These are phyloP conservation scores for Pyrenophora tritici-repentis DNA, from an alignment of 2,329 filamentous ascomycete species.

Conservation along the genomic window DNA sequence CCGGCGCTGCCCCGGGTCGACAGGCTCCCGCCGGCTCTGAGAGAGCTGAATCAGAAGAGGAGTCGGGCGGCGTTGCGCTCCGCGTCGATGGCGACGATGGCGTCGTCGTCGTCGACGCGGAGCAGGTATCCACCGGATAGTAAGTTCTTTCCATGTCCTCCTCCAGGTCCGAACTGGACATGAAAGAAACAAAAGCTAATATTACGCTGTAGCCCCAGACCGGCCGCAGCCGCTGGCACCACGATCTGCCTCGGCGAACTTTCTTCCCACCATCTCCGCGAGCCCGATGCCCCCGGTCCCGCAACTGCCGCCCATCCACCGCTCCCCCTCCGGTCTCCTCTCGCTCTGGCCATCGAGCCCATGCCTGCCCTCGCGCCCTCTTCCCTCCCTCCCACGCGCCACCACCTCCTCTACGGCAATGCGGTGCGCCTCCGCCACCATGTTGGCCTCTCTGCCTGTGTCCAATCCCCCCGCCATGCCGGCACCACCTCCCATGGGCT, in stretches of 20 bases:
- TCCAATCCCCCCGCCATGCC: neutral
- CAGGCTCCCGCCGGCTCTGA: neutral
- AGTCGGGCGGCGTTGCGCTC: neutral
- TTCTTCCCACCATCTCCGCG: too few species aligned
- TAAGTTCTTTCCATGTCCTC: neutral
- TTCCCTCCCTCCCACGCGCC: slow-evolving; percentile 1
- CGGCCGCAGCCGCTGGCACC: slow-evolving; percentile 34
- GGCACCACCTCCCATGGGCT: neutral
- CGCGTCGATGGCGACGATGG: neutral
- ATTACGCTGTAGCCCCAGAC: slow-evolving; percentile 25
- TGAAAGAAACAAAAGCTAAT: slow-evolving; percentile 2
- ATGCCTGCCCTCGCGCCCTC: too few species aligned
- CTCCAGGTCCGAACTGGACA: too few species aligned
- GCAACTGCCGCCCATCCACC: too few species aligned
- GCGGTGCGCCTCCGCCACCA: neutral
- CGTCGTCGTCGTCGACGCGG: neutral
- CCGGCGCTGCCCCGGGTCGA: neutral
- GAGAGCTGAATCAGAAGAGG: too few species aligned
- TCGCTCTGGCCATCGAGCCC: too few species aligned
- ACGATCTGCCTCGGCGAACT: too few species aligned
- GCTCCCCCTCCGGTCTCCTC: too few species aligned
- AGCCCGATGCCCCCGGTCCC: too few species aligned
- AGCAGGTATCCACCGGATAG: slow-evolving; percentile 20
- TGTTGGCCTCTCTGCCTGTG: neutral
- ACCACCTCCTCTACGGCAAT: slow-evolving; percentile 12